Evolutionary conservation across 192 early-diverging fungal species (phyloP).

Genomic region (Physocladia obscura): DNA sequence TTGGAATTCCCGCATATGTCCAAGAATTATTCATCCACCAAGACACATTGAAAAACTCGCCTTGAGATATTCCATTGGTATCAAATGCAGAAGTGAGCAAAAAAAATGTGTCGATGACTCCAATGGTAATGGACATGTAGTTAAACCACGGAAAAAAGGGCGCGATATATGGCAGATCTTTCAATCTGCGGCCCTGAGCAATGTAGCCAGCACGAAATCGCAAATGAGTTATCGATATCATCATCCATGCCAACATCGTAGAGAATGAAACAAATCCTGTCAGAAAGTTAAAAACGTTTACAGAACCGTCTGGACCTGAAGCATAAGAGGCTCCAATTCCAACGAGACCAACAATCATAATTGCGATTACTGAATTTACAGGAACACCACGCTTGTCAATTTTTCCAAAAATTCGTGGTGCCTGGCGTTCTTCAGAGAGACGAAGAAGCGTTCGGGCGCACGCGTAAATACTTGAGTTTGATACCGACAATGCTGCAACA

Average conservation of each 20-base stretch:
- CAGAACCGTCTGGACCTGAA: not conserved
- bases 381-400: slow-evolving; percentile 63
- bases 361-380: slow-evolving; percentile 51
- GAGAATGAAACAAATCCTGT: slow-evolving; percentile 25
- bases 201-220: slow-evolving; percentile 43
- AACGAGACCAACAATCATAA: slow-evolving; percentile 52
- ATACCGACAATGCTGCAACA: slow-evolving; percentile 68
- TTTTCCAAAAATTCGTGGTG: slow-evolving; percentile 55
- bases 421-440: slow-evolving; percentile 62
- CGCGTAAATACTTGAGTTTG: slow-evolving; percentile 75
- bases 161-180: slow-evolving; percentile 26
- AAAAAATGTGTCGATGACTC: not conserved
- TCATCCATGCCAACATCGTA: slow-evolving; percentile 21
- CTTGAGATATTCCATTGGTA: not conserved
- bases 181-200: slow-evolving; percentile 9
- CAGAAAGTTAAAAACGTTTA: slow-evolving; percentile 46
- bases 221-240: slow-evolving; percentile 21
- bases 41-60: not conserved
- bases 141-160: slow-evolving; percentile 27
- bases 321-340: not conserved
- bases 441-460: slow-evolving; percentile 65
- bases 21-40: slow-evolving; percentile 11
- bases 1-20: not conserved
- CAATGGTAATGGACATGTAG: slow-evolving; percentile 15
- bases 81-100: slow-evolving; percentile 16